Percentiles rank a stretch among this genome's conserved stretches.
phyloP scores from a whole-genome alignment of 495 filamentous ascomycete species.

The Penicillium desertorum region DNA sequence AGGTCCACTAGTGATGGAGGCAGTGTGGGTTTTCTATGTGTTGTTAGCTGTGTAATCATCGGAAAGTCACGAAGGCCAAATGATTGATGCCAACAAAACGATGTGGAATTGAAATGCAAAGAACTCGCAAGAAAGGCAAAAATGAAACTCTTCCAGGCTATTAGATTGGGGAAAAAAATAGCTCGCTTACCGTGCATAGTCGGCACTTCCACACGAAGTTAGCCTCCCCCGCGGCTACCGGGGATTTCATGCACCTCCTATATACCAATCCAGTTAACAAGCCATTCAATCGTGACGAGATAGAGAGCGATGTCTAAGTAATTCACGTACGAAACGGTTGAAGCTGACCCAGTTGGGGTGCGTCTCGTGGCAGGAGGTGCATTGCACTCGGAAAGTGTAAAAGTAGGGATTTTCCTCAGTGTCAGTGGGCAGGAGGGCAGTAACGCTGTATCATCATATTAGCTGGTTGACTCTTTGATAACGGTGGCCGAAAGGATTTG shows the following conservation, averaged over 20 bases:
- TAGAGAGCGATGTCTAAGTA: neutral
- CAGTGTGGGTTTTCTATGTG: conserved; percentile 60
- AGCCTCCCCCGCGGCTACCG: conserved; percentile 84
- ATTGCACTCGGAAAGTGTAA: conserved; percentile 97
- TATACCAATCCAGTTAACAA: neutral
- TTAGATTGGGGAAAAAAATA: neutral
- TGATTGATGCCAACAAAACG: neutral
- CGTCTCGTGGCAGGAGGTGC: conserved; percentile 86
- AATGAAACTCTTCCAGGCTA: too few species aligned
- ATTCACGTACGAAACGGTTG: conserved; percentile 75
- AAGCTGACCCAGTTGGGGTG: conserved; percentile 87
- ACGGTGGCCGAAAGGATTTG: neutral
- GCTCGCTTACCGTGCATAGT: conserved; percentile 68
- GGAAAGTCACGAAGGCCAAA: neutral
- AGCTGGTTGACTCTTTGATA: conserved; percentile 8
- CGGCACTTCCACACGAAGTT: conserved; percentile 99
- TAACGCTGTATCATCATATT: conserved; percentile 62
- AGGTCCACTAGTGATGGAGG: conserved; percentile 69
- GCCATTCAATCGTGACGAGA: neutral
- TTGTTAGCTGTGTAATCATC: neutral
- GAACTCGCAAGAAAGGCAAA: neutral
- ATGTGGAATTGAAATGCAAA: neutral
- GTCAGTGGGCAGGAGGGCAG: conserved; percentile 81
- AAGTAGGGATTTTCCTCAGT: conserved; percentile 77
- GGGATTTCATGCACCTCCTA: conserved; percentile 85